Conservation (phyloP, 768 basidiomycete species). For the Galerina sulciceps region DNA sequence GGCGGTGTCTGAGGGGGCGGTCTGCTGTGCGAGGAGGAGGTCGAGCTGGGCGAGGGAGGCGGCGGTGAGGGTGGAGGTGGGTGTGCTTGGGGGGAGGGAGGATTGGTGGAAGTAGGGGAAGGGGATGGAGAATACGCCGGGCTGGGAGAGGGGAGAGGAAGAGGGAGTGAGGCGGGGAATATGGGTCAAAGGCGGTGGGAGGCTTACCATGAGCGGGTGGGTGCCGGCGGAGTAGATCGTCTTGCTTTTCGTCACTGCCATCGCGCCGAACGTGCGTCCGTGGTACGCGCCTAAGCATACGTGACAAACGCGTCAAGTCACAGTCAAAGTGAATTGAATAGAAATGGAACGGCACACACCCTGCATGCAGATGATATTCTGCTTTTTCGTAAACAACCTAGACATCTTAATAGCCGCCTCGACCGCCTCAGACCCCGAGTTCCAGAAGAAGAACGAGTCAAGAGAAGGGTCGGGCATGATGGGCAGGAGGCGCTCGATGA, state of each 20-base stretch:
- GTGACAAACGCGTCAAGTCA: background rate
- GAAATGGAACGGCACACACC: conserved; percentile 40
- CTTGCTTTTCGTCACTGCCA: conserved; percentile 94
- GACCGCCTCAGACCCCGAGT: conserved; percentile 92
- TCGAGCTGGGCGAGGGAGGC: conserved; percentile 82
- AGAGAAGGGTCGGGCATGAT: conserved; percentile 91
- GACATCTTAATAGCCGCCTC: conserved; percentile 92
- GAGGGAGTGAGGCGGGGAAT: background rate
- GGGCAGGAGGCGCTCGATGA: conserved; percentile 84
- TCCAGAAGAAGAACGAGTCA: conserved; percentile 97
- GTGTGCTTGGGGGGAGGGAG: conserved; percentile 57
- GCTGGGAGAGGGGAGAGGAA: conserved; percentile 44
- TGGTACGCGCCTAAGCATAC: conserved; percentile 71
- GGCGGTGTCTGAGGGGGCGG: conserved; percentile 83
- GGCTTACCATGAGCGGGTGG: conserved; percentile 80
- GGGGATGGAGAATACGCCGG: conserved; percentile 79
- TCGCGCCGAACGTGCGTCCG: conserved; percentile 91
- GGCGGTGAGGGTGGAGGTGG: conserved; percentile 59
- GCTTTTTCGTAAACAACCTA: conserved; percentile 73
- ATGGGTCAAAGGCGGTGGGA: background rate
- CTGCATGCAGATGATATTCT: conserved; percentile 93
- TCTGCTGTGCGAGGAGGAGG: conserved; percentile 77
- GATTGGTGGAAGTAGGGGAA: conserved; percentile 96
- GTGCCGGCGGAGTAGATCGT: conserved; percentile 84
- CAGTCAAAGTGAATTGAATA: too few relatives aligned